Evolutionary conservation across 257 asterid genomes (phyloP).

Genomic region (Striga asiatica): DNA sequence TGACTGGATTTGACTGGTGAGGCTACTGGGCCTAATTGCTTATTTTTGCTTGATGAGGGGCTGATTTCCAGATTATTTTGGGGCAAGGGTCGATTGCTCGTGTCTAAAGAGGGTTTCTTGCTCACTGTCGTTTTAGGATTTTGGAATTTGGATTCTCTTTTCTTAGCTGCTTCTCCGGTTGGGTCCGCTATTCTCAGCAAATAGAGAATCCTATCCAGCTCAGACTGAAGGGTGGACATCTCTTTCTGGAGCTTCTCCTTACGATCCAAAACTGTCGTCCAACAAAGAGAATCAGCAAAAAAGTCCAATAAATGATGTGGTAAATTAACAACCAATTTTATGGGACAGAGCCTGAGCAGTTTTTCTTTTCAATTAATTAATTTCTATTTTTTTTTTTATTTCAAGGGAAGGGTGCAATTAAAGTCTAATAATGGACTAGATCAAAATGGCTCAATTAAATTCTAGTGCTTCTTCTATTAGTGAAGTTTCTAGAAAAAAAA

Average conservation of each 20-base stretch:
- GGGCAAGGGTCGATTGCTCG: constrained; percentile 15
- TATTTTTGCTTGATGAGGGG: constrained; percentile 20
- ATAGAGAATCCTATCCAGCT: constrained; percentile 74
- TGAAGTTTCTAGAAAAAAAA: too few species aligned
- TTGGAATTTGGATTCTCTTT: constrained; percentile 39
- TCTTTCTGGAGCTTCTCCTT: constrained; percentile 52
- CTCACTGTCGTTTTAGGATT: constrained; percentile 22
- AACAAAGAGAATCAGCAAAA: constrained; percentile 15
- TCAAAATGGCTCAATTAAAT: too few species aligned
- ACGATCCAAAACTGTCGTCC: constrained; percentile 49
- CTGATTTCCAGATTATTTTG: constrained; percentile 10
- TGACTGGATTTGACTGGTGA: constrained; percentile 18
- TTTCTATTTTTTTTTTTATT: too few species aligned
- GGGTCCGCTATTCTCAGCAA: constrained; percentile 95
- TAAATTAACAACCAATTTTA: constrained; percentile 6
- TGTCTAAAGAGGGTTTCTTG: constrained; percentile 19
- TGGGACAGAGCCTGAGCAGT: not conserved
- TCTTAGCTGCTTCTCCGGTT: constrained; percentile 69
- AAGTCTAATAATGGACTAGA: too few species aligned
- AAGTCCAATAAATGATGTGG: constrained; percentile 9
- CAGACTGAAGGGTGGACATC: constrained; percentile 53
- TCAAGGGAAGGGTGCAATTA: too few species aligned
- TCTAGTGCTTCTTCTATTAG: too few species aligned
- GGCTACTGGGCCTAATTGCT: constrained; percentile 24
- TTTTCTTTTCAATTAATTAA: too few species aligned